Conservation (phyloP, 345 rosid species). For the Anastatica hierochuntica region DNA sequence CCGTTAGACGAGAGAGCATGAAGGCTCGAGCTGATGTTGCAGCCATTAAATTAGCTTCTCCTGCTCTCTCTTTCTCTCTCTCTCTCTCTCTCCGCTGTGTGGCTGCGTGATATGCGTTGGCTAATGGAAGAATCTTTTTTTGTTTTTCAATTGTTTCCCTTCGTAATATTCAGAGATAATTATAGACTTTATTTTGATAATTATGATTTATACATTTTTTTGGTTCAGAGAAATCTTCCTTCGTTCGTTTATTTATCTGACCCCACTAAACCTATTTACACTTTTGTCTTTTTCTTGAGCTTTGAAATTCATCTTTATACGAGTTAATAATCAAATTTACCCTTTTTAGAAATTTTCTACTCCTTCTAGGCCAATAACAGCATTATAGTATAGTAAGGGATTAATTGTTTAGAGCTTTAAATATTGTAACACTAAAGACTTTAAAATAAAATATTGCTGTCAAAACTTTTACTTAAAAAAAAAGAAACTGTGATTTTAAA, state of each 20-base stretch:
- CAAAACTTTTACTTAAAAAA: too few species aligned
- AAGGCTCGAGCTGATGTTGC: slow-evolving; percentile 49
- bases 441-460: too few species aligned
- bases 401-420: too few species aligned
- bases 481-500: too few species aligned
- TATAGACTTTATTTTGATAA: background rate
- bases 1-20: slow-evolving; percentile 33
- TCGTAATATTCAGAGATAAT: background rate
- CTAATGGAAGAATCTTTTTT: slow-evolving; percentile 14
- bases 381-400: too few species aligned
- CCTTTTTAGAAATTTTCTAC: too few species aligned
- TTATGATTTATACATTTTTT: background rate
- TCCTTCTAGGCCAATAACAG: too few species aligned
- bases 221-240: slow-evolving; percentile 1
- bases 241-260: slow-evolving; percentile 14
- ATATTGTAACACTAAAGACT: too few species aligned
- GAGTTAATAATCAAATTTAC: too few species aligned
- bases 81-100: slow-evolving; percentile 13
- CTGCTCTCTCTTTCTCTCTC: slow-evolving; percentile 9
- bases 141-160: background rate
- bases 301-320: too few species aligned
- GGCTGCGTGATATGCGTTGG: slow-evolving; percentile 25
- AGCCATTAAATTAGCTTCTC: slow-evolving; percentile 42
- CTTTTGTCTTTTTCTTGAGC: too few species aligned
- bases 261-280: too few species aligned